These are phyloP conservation scores for Fagopyrum tataricum DNA, from an alignment of 148 eudicot species.

Conservation along the genomic window DNA sequence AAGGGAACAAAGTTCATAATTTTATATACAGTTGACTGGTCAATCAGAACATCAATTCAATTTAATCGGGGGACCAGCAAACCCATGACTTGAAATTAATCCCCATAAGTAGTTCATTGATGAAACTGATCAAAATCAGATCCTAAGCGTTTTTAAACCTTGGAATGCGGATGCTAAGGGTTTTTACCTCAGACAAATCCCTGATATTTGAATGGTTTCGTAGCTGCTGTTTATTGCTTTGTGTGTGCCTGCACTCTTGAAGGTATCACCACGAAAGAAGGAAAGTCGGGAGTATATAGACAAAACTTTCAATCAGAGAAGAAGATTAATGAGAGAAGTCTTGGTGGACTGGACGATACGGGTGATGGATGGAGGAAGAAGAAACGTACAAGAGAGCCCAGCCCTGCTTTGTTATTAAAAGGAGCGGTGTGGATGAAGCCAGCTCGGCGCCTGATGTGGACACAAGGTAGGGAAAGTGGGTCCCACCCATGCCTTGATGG, in stretches of 20 bases:
- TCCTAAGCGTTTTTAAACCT: background rate
- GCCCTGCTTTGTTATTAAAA: background rate
- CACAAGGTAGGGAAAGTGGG: background rate
- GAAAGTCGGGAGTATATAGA: background rate
- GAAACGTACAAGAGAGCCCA: constrained; percentile 5
- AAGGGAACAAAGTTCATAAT: background rate
- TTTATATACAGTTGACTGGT: background rate
- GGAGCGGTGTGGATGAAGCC: constrained; percentile 6
- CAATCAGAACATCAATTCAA: constrained; percentile 1
- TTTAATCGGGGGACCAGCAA: background rate
- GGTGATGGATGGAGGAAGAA: constrained; percentile 12
- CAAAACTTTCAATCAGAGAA: background rate
- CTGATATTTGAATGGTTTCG: background rate
- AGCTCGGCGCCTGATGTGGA: background rate
- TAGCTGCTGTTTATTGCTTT: background rate
- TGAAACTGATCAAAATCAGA: constrained; percentile 4
- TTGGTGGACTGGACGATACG: background rate
- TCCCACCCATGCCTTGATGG: background rate
- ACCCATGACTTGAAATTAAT: background rate
- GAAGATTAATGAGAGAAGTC: background rate
- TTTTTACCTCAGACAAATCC: background rate
- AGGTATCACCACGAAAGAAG: background rate
- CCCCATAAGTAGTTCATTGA: background rate
- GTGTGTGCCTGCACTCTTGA: background rate
- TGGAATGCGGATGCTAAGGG: background rate